A percentile compares a stretch with the other conserved stretches of the same genome.
phyloP scores from a whole-genome alignment of 495 filamentous ascomycete genomes.

The Pseudotulostoma volvatum region DNA sequence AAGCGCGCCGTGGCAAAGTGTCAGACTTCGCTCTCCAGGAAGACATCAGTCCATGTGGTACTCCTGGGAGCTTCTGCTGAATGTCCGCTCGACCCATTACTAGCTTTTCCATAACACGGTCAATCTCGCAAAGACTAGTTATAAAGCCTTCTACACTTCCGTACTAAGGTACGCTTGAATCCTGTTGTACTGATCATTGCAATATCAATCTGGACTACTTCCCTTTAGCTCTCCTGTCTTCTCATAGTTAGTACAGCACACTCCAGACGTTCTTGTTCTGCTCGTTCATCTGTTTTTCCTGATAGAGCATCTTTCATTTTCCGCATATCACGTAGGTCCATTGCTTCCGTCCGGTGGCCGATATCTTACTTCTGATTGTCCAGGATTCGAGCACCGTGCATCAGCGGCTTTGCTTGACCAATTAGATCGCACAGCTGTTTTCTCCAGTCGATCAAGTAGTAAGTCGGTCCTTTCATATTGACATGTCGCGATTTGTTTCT shows the following conservation, averaged over 20 bases:
- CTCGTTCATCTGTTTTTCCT: background rate
- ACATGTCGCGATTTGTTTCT: background rate
- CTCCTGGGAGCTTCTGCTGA: no score
- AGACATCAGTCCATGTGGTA: no score
- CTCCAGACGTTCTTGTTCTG: background rate
- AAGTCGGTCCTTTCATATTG: no score
- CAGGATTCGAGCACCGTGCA: no score
- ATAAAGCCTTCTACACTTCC: background rate
- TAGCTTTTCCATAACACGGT: constrained; percentile 2
- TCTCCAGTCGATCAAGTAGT: no score
- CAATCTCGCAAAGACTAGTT: background rate
- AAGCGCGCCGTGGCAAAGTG: background rate
- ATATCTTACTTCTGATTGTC: no score
- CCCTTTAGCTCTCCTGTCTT: no score
- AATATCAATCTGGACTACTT: background rate
- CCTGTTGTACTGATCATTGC: background rate
- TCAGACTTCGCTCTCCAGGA: no score
- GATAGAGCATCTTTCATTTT: background rate
- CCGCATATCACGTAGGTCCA: background rate
- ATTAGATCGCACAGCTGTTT: no score
- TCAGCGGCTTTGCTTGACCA: no score
- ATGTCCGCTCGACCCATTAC: no score
- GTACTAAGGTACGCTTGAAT: background rate
- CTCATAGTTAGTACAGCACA: background rate
- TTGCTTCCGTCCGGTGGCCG: background rate